A percentile compares a stretch with the other conserved stretches of the same genome.
Evolutionary conservation across 2,329 filamentous ascomycete species (phyloP).

Genomic region (Capronia americana): DNA sequence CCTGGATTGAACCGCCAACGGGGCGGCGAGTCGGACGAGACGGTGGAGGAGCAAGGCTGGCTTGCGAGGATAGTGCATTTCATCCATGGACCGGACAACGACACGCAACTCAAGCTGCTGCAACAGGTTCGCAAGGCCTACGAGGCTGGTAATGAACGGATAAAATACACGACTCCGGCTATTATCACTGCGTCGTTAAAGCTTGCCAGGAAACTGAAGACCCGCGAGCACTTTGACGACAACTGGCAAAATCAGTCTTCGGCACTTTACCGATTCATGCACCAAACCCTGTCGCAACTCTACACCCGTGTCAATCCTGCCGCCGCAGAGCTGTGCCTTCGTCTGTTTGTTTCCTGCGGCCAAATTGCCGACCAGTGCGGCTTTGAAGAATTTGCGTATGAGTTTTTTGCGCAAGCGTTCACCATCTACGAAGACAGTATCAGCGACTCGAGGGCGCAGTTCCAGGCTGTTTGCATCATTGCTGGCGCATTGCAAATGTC

Average conservation of each 20-base stretch:
- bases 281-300: slow-evolving; percentile 82
- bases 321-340: slow-evolving; percentile 84
- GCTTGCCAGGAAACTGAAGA: slow-evolving; percentile 85
- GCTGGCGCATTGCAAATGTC: slow-evolving; percentile 87
- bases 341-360: slow-evolving; percentile 88
- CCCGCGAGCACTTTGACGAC: slow-evolving; percentile 83
- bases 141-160: slow-evolving; percentile 89
- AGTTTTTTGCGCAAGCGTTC: slow-evolving; percentile 98
- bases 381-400: slow-evolving; percentile 95
- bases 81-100: slow-evolving; percentile 81
- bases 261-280: slow-evolving; percentile 92
- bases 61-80: slow-evolving; percentile 90
- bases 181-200: slow-evolving; percentile 89
- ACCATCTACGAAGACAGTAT: slow-evolving; percentile 97
- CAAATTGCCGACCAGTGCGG: slow-evolving; percentile 90
- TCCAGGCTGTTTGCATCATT: slow-evolving; percentile 95
- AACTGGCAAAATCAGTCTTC: slow-evolving; percentile 77
- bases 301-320: slow-evolving; percentile 84
- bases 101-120: slow-evolving; percentile 87
- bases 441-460: slow-evolving; percentile 93
- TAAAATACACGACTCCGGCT: slow-evolving; percentile 92
- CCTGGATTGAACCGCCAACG: slow-evolving; percentile 77
- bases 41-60: slow-evolving; percentile 97
- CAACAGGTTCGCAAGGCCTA: slow-evolving; percentile 88
- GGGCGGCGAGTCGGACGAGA: slow-evolving; percentile 89